Evolutionary conservation across 129 eudicot species (phyloP).

Genomic region (Erigeron canadensis): DNA sequence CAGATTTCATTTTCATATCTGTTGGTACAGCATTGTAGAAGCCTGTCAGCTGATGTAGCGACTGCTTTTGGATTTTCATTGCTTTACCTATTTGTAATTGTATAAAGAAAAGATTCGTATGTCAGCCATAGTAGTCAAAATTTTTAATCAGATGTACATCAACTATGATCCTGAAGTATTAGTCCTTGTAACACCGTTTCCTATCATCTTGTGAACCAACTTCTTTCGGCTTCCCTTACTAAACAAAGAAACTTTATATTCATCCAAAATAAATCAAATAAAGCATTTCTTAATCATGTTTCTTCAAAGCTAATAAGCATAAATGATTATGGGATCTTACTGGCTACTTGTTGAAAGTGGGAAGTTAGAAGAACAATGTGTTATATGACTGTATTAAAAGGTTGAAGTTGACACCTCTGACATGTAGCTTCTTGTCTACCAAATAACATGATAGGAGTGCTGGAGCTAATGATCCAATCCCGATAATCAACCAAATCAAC

Average conservation of each 20-base stretch:
- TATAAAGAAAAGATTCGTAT: too few species aligned
- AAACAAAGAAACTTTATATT: too few species aligned
- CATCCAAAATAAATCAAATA: too few species aligned
- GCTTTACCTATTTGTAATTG: not conserved
- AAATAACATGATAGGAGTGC: conserved; percentile 26
- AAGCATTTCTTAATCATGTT: too few species aligned
- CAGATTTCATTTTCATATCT: conserved; percentile 11
- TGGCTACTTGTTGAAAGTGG: too few species aligned
- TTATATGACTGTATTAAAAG: not conserved
- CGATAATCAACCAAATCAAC: conserved; percentile 29
- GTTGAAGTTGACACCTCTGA: conserved; percentile 15
- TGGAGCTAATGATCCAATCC: conserved; percentile 18
- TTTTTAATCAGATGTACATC: not conserved
- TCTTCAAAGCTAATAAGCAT: too few species aligned
- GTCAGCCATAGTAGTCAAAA: too few species aligned
- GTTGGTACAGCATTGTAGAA: not conserved
- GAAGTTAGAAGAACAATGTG: too few species aligned
- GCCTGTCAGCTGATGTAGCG: not conserved
- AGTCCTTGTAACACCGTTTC: not conserved
- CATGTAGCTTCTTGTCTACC: conserved; percentile 16
- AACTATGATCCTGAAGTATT: not conserved
- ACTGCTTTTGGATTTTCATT: conserved; percentile 12
- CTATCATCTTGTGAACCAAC: too few species aligned
- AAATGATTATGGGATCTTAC: too few species aligned
- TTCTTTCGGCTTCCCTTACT: too few species aligned